Evolutionary conservation across 306 rosid species (phyloP).

Genomic region (Cajanus cajan): DNA sequence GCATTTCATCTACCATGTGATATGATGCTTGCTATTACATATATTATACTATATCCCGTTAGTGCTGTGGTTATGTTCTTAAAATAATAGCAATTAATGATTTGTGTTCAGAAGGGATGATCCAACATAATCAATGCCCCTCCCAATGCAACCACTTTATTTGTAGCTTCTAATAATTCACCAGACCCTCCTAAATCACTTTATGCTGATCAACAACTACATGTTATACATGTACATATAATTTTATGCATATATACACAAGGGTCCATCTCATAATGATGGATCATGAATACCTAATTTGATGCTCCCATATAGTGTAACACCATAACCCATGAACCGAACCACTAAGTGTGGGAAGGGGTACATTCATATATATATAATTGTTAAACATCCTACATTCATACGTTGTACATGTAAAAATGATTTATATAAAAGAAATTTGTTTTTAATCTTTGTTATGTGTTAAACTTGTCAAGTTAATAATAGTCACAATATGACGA

Average conservation of each 20-base stretch:
- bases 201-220: background rate
- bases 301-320: background rate
- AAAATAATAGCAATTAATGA: background rate
- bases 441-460: no score
- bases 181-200: background rate
- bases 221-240: background rate
- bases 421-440: no score
- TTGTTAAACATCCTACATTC: no score
- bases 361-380: background rate
- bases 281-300: background rate
- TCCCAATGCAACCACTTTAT: background rate
- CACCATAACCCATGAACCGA: background rate
- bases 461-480: no score
- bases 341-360: background rate
- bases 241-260: background rate
- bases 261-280: background rate
- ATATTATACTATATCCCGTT: background rate
- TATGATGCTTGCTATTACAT: background rate
- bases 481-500: no score
- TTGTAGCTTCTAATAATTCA: conserved; percentile 3
- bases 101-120: background rate
- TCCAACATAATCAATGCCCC: background rate
- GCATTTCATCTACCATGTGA: conserved; percentile 13
- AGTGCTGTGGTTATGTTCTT: conserved; percentile 4
- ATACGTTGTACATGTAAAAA: no score